phyloP scores from a whole-genome alignment of 768 basidiomycete genomes.

The Ramaria sp. region DNA sequence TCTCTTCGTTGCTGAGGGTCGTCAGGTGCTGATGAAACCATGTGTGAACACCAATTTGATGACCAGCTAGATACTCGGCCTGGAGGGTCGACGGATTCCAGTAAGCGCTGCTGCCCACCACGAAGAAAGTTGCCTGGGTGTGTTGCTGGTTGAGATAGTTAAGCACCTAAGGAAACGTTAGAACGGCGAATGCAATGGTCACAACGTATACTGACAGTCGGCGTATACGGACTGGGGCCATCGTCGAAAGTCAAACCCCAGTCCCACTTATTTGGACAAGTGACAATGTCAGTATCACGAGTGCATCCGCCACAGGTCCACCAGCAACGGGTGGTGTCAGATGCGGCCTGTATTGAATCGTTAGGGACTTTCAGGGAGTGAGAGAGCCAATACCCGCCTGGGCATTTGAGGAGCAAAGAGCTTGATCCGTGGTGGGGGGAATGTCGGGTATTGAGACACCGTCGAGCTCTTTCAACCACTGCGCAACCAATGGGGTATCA shows the following conservation, averaged over 20 bases:
- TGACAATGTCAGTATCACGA: constrained; percentile 46
- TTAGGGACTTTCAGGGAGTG: too few relatives aligned
- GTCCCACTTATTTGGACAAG: constrained; percentile 55
- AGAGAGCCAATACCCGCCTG: constrained; percentile 18
- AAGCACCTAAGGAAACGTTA: constrained; percentile 37
- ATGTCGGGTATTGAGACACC: constrained; percentile 59
- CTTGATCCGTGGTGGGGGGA: constrained; percentile 44
- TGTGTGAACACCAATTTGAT: constrained; percentile 79
- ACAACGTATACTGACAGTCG: neutral
- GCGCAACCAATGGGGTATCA: constrained; percentile 52
- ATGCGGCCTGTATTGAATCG: constrained; percentile 18
- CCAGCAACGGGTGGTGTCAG: constrained; percentile 64
- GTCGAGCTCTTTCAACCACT: constrained; percentile 71
- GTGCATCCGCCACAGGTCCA: constrained; percentile 82
- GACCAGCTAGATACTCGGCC: constrained; percentile 70
- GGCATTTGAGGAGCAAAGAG: constrained; percentile 56
- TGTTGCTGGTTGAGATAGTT: constrained; percentile 55
- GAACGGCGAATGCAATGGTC: neutral
- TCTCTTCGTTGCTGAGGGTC: constrained; percentile 62
- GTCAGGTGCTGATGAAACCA: constrained; percentile 85
- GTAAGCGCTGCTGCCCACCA: constrained; percentile 76
- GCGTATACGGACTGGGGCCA: constrained; percentile 47
- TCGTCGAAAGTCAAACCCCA: constrained; percentile 88
- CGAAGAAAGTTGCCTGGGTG: constrained; percentile 81
- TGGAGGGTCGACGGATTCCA: constrained; percentile 65